Evolutionary conservation across 2,329 filamentous ascomycete species (phyloP), one percentile per base, ranked within the genome.

Genomic region (Aspergillus sp.): DNA sequence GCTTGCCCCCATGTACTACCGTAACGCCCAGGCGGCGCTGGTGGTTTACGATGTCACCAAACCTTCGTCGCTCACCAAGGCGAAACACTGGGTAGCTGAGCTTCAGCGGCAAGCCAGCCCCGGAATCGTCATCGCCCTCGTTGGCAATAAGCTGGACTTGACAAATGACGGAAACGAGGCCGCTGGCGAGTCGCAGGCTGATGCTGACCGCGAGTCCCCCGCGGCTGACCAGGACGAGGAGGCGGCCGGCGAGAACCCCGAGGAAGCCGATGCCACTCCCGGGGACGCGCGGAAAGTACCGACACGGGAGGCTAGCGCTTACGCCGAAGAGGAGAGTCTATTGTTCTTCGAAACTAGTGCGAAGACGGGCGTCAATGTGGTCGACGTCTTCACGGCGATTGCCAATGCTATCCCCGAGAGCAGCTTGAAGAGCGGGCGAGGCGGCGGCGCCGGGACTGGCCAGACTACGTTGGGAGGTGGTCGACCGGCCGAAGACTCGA

Each of bases 41-140:
- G 94, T 99, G 63, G 94, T 98, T 75, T 99, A 98, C 86, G 94
- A 99, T 75, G 88, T 99, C 70, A 99, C 95, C 63, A 98, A 98
- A 79, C 90, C 93, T 49, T 95, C 92, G 53, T 96, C 92, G 52
- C 88, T 99, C 68, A 87, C 92, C 78, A 98, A 99, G 82, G 95
- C 95, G 55, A 96, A 96, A 81, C 94, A 98, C 83, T 99, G 94
- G 94, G 93, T 99, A 57, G 94, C 94, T 58, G 94, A 99, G 80
- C 85, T 99, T 58, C 94, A 98, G 81, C 88, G 94, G 72, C 95
- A 99, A 80, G 95, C 95, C 1, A 95, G 90, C 11, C 94, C 94
- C 2, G 94, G 94, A 26, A 98, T 99, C 70, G 94, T 98, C 59
- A 98, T 99, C 72, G 92, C 94, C 56, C 86, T 99, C 49, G 95